Base-by-base conservation (phyloP, 2,329 filamentous ascomycete genomes). In the Monilinia laxa region DNA sequence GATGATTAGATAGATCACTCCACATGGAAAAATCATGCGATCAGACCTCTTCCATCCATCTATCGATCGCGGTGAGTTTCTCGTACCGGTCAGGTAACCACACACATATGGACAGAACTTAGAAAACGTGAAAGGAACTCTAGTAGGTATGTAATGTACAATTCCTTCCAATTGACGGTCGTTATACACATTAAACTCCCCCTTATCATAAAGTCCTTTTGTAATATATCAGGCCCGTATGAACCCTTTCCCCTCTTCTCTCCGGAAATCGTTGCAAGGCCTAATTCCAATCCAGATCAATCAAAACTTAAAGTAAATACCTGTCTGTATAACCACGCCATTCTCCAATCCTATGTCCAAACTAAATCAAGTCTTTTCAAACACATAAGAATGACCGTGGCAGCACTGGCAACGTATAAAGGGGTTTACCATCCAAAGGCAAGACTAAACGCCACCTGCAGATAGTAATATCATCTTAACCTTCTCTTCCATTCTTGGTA, bases 401-500 rank as follows among this genome's bases (percentile, higher is more conserved):
- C 49, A 51, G 23, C 10, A 49, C 9, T 35, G 20, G 28, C 23
- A 60, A 38, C 20, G 57, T 35, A 38, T 12, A 49, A 49, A 7
- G 23, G 16, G 51, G 14, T 12, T 20, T 9, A 31, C 4, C 28
- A 55, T 23, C 35, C 31, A 38, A 35, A 40, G 28, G 31, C 28
- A 59, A 58, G 23, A 42, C 11, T 7, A 16, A 59, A 62, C 58
- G 58, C 58, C 58, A n/a, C n/a, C n/a, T n/a, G n/a, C n/a, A 20
- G 20, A 25, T 38, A 14, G 58, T 51, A 20, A 51, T 40, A 12
- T 62, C 58, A 11, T 51, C 49, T 40, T 62, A 18, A 38, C 58
- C 45, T 51, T 25, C 14, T 25, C n/a, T 51, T 51, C 28, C 51
- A 28, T 38, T 25, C 45, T 25, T 11, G 23, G 4, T n/a, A 38